Percentiles rank a stretch among this genome's conserved stretches.
These are phyloP conservation scores for Xylaria digitata DNA, from an alignment of 2,329 filamentous ascomycete species.

Conservation along the genomic window DNA sequence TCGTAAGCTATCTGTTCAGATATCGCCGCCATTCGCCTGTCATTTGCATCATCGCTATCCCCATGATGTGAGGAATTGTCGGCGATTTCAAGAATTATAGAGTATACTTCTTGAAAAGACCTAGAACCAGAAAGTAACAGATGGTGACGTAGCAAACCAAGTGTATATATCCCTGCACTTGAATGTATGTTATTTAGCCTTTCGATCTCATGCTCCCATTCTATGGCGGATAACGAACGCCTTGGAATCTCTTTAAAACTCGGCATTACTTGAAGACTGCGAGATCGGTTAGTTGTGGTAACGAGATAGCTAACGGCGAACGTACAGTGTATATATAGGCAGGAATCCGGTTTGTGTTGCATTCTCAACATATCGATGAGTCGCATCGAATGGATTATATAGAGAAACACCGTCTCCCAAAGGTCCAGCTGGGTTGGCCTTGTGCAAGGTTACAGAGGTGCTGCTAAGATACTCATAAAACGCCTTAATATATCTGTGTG, in stretches of 20 bases:
- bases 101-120: slow-evolving; percentile 42
- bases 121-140: slow-evolving; percentile 23
- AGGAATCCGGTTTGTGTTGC: slow-evolving; percentile 36
- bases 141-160: slow-evolving; percentile 36
- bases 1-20: slow-evolving; percentile 46
- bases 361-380: slow-evolving; percentile 37
- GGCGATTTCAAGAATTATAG: slow-evolving; percentile 36
- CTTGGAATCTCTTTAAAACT: slow-evolving; percentile 34
- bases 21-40: slow-evolving; percentile 28
- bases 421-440: slow-evolving; percentile 13
- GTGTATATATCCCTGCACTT: slow-evolving; percentile 36
- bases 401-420: slow-evolving; percentile 15
- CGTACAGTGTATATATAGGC: slow-evolving; percentile 45
- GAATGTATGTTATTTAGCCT: slow-evolving; percentile 41
- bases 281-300: slow-evolving; percentile 31
- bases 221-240: slow-evolving; percentile 31
- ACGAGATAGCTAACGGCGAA: not conserved
- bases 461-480: slow-evolving; percentile 42
- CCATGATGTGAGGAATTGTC: slow-evolving; percentile 16
- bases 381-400: slow-evolving; percentile 40
- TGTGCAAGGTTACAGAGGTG: not conserved
- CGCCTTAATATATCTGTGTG: slow-evolving; percentile 37
- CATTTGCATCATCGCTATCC: slow-evolving; percentile 21
- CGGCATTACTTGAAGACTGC: slow-evolving; percentile 44
- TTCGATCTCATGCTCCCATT: slow-evolving; percentile 47